These are phyloP conservation scores for Gliomastix tumulicola DNA, from an alignment of 2,329 filamentous ascomycete genomes.

Conservation along the genomic window DNA sequence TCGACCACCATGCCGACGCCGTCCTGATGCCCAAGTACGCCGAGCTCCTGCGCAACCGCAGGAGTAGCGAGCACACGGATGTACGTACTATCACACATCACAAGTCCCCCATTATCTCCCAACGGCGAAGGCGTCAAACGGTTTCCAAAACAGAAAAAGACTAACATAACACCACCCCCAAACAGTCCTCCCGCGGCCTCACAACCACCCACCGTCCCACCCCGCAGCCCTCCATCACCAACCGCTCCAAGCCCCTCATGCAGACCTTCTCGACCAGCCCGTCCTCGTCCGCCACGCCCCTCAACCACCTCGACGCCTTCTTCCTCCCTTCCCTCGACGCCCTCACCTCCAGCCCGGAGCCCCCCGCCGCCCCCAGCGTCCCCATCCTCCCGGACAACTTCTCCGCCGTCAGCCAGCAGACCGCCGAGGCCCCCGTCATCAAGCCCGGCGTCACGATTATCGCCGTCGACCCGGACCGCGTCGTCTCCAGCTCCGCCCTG, in stretches of 20 bases:
- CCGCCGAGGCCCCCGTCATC: constrained; percentile 29
- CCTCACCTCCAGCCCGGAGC: constrained; percentile 18
- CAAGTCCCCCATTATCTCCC: neutral
- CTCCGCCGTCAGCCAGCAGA: constrained; percentile 9
- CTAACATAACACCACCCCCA: neutral
- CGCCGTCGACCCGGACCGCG: constrained; percentile 46
- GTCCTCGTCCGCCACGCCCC: constrained; percentile 29
- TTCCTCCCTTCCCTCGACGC: constrained; percentile 40
- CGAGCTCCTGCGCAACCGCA: constrained; percentile 31
- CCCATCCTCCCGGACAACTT: constrained; percentile 57
- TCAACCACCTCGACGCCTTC: constrained; percentile 41
- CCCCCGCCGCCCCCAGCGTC: constrained; percentile 39
- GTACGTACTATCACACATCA: constrained; percentile 23
- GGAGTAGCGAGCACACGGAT: constrained; percentile 26
- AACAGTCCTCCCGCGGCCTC: constrained; percentile 29
- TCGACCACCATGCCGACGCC: constrained; percentile 27
- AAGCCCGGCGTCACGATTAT: constrained; percentile 45
- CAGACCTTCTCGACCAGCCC: constrained; percentile 52
- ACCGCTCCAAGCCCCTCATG: constrained; percentile 50
- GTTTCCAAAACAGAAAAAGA: too few species aligned
- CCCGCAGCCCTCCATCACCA: constrained; percentile 33
- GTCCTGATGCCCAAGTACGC: constrained; percentile 39
- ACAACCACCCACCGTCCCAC: constrained; percentile 41
- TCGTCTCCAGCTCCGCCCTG: constrained; percentile 42
- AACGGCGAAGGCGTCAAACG: neutral